Evolutionary conservation across 1,284 basidiomycete genomes (phyloP), one percentile per base, ranked within the genome.

Genomic region (Wallemia mellicola): DNA sequence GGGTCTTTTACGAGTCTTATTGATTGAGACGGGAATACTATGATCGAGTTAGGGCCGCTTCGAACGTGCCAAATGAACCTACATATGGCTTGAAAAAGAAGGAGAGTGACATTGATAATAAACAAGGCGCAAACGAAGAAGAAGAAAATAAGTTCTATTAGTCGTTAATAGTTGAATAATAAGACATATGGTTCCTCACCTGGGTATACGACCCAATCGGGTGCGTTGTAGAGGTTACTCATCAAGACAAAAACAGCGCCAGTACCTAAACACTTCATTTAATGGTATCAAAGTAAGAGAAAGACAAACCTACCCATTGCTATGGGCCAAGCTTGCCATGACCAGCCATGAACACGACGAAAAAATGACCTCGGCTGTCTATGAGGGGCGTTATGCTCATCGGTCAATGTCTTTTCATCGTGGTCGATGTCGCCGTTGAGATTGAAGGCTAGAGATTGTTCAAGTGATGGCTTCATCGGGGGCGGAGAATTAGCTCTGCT

Each of bases 41-140:
- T 24, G 27, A 57, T 57, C 24, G 56, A 2, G 56, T 17, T 30
- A 30, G 28, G 38, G 61, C 61, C 2, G 61, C 55, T 57, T 19
- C 24, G 27, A 14, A 25, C 9, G 7, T 14, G 9, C 15, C 5
- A 25, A 24, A 26, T 57, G 55, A 57, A 57, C 55, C 17, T 25
- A 57, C 55, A 30, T 58, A 63, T 30, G 19, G 61, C 55, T 57
- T 62, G 61, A 26, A 60, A 56, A n/a, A 63, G 32, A 57, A 63
- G 62, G 30, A 63, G 55, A 14, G 57, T 58, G 3, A 57, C 28
- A 33, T 60, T 60, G 28, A 55, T 19, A 27, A 60, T 1, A 33
- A 60, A 60, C 19, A 60, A 28, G 27, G 60, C 19, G 17, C 62
- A 59, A 54, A 59, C 60, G 28, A 63, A 28, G 60, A 32, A 57